These are phyloP conservation scores for Phaeosphaeria sp. DNA, from an alignment of 2,329 filamentous ascomycete species.

Conservation along the genomic window DNA sequence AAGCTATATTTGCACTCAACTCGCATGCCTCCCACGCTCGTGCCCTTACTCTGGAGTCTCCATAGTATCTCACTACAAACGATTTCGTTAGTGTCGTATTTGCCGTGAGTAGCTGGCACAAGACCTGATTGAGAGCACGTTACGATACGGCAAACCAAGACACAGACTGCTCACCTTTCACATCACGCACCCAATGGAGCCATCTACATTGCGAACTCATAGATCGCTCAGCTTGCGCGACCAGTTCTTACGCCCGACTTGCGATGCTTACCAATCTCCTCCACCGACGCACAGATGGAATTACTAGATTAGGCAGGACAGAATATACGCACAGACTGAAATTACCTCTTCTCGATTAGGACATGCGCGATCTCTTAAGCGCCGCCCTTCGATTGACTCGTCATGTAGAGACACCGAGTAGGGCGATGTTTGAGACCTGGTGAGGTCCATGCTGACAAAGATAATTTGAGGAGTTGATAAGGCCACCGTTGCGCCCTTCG, in stretches of 20 bases:
- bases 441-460: not conserved
- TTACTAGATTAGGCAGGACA: not conserved
- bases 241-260: not conserved
- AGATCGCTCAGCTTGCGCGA: too few relatives aligned
- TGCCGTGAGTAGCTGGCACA: too few relatives aligned
- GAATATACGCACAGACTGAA: not conserved
- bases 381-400: not conserved
- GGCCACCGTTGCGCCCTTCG: not conserved
- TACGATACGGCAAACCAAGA: too few relatives aligned
- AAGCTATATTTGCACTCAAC: too few relatives aligned
- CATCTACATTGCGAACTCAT: too few relatives aligned
- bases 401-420: not conserved
- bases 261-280: not conserved
- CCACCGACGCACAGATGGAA: not conserved
- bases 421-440: not conserved
- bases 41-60: too few relatives aligned
- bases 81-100: too few relatives aligned
- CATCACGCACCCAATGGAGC: too few relatives aligned
- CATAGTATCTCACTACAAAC: too few relatives aligned
- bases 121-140: too few relatives aligned
- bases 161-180: too few relatives aligned
- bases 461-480: not conserved
- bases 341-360: slow-evolving; percentile 4
- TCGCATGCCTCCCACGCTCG: too few relatives aligned
- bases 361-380: not conserved